Percentiles rank a stretch among this genome's conserved stretches.
Evolutionary conservation across 805 yeast genomes (phyloP).

Genomic region (Wickerhamiella musiphila): DNA sequence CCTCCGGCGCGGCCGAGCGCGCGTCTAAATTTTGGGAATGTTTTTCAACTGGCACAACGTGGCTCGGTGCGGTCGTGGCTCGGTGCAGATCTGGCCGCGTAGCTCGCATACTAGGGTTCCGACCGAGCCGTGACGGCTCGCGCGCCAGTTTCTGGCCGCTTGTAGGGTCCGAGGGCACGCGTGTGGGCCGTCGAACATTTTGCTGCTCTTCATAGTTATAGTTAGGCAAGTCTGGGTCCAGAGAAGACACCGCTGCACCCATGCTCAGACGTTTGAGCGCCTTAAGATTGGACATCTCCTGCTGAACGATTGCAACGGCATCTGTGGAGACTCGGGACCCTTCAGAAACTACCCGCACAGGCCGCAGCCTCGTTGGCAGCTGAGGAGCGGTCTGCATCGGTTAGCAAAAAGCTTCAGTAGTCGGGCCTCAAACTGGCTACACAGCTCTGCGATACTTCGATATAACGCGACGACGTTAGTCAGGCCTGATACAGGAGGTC

Average conservation of each 20-base stretch:
- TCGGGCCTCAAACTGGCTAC: no score
- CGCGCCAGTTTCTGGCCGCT: background rate
- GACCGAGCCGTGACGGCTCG: background rate
- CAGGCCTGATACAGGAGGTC: no score
- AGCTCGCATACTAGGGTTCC: no score
- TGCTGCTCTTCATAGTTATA: background rate
- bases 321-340: no score
- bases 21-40: no score
- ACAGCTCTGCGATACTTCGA: no score
- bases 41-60: conserved; percentile 1
- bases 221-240: conserved; percentile 26
- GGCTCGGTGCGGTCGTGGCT: conserved; percentile 1
- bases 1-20: background rate
- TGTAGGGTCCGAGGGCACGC: conserved; percentile 1
- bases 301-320: conserved; percentile 23
- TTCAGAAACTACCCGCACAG: no score
- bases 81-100: conserved; percentile 1
- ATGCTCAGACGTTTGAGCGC: conserved; percentile 25
- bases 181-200: no score
- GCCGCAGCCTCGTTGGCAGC: no score
- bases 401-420: no score
- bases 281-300: conserved; percentile 26
- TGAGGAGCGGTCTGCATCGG: no score
- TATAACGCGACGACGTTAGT: no score
- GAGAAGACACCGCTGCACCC: conserved; percentile 20